Conservation (phyloP, 2,329 filamentous ascomycete genomes). For the Fusarium domesticum region DNA sequence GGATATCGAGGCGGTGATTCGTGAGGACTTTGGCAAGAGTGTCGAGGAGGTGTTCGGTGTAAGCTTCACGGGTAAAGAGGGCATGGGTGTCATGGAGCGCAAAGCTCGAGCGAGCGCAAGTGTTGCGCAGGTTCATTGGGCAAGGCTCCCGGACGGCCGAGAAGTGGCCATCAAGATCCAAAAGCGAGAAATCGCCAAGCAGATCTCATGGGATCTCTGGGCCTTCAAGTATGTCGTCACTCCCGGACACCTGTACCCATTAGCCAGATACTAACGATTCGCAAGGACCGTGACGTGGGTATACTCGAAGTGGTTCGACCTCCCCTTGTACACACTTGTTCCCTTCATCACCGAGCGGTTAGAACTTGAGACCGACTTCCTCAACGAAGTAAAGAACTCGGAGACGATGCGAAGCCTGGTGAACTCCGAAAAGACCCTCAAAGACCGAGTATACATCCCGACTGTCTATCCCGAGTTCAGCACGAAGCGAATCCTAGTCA, state of each 20-base stretch:
- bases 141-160: constrained; percentile 75
- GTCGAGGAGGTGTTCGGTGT: constrained; percentile 92
- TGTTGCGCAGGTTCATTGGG: constrained; percentile 97
- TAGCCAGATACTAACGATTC: constrained; percentile 12
- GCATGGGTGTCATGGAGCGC: constrained; percentile 62
- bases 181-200: constrained; percentile 87
- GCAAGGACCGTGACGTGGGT: constrained; percentile 70
- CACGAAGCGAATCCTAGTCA: constrained; percentile 81
- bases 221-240: constrained; percentile 70
- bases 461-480: constrained; percentile 79
- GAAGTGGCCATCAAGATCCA: constrained; percentile 97
- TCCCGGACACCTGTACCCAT: not conserved
- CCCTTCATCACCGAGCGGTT: constrained; percentile 93
- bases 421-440: constrained; percentile 69
- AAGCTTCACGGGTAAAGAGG: constrained; percentile 69
- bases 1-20: constrained; percentile 80
- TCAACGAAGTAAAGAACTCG: constrained; percentile 86
- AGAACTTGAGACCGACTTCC: constrained; percentile 89
- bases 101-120: constrained; percentile 73
- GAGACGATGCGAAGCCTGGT: constrained; percentile 79
- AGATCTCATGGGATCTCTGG: constrained; percentile 94
- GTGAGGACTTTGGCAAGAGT: constrained; percentile 82
- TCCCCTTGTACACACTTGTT: constrained; percentile 88
- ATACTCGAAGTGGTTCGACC: constrained; percentile 84
- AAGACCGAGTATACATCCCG: constrained; percentile 83